These are phyloP conservation scores for Blastobotrys arbuscula DNA, from an alignment of 1,139 yeast species.

Conservation along the genomic window DNA sequence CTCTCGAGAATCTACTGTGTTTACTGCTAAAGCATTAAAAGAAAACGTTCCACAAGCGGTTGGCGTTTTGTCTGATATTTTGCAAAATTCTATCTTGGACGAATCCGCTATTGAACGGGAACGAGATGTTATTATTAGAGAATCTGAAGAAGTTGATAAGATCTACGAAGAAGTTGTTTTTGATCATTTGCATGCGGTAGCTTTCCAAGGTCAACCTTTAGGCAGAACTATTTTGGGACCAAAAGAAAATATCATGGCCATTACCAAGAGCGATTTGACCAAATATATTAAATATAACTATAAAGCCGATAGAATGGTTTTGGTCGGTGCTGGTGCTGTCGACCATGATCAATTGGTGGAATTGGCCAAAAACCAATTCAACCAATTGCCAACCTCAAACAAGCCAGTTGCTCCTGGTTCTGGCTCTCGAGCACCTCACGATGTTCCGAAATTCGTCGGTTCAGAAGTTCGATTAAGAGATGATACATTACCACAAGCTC, in stretches of 20 bases:
- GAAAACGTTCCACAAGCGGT: slow-evolving; percentile 80
- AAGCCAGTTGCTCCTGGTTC: slow-evolving; percentile 67
- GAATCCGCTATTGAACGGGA: slow-evolving; percentile 86
- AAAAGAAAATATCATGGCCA: slow-evolving; percentile 75
- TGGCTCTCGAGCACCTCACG: slow-evolving; percentile 51
- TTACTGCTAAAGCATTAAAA: slow-evolving; percentile 83
- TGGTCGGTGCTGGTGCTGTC: slow-evolving; percentile 93
- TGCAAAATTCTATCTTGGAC: slow-evolving; percentile 80
- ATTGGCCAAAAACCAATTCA: slow-evolving; percentile 71
- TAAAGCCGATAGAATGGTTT: slow-evolving; percentile 95
- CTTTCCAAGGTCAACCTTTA: slow-evolving; percentile 83
- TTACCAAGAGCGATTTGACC: slow-evolving; percentile 68
- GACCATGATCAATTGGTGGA: slow-evolving; percentile 78
- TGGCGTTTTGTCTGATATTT: slow-evolving; percentile 81
- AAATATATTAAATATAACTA: slow-evolving; percentile 80
- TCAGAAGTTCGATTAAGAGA: slow-evolving; percentile 85
- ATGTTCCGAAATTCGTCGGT: slow-evolving; percentile 74
- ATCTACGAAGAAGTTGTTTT: slow-evolving; percentile 98
- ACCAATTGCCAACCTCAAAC: slow-evolving; percentile 63
- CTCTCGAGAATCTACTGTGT: slow-evolving; percentile 94
- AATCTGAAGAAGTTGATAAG: slow-evolving; percentile 95
- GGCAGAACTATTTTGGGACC: slow-evolving; percentile 99
- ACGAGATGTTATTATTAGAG: slow-evolving; percentile 92
- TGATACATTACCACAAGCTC: slow-evolving; percentile 78
- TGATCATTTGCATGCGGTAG: slow-evolving; percentile 91